Evolutionary conservation across 179 eudicot genomes (phyloP), one percentile per base, ranked within the genome.

Genomic region (Spinacia oleracea): DNA sequence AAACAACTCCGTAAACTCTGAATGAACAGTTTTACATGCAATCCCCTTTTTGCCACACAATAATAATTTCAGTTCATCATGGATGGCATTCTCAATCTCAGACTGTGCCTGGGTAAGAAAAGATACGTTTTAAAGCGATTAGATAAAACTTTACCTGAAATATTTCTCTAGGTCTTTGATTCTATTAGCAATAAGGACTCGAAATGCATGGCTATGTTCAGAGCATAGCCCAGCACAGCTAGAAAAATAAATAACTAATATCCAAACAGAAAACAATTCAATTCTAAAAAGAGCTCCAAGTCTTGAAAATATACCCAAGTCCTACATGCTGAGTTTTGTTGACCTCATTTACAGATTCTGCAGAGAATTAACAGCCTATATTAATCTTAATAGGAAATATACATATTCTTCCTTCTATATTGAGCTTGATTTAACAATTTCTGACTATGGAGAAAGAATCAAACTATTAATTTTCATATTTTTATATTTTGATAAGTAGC

Each of bases 1-100:
- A 65, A 96, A 87, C 74, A 96, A 80, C 80, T 90, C 93, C 89
- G 82, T 86, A 84, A 96, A 96, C 86, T 96, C 99, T 15, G 82
- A 86, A 79, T 78, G 75, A 73, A 89, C 97, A 77, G 87, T 82
- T 86, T 89, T 81, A 79, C 99, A 96, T 70, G 88, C 85, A 48
- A 96, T 88, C 55, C 96, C 91, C 79, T 82, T 83, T 84, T 87
- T 91, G 43, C 84, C 87, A 53, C 84, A 86, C 68, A 91, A 46
- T 59, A 80, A 77, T 71, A 58, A 70, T 76, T 66, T 56, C 64
- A 96, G 66, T 64, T 90, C 94, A 64, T 76, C 75, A 83, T 90
- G 96, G 81, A 96, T 90, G 65, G 99, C 94, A 80, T 77, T 89
- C 82, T 88, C 80, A 71, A 83, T 80, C 86, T 96, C 99, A 51